Base-by-base conservation (phyloP, 2,329 filamentous ascomycete species). In the Penicillium capsulatum region DNA sequence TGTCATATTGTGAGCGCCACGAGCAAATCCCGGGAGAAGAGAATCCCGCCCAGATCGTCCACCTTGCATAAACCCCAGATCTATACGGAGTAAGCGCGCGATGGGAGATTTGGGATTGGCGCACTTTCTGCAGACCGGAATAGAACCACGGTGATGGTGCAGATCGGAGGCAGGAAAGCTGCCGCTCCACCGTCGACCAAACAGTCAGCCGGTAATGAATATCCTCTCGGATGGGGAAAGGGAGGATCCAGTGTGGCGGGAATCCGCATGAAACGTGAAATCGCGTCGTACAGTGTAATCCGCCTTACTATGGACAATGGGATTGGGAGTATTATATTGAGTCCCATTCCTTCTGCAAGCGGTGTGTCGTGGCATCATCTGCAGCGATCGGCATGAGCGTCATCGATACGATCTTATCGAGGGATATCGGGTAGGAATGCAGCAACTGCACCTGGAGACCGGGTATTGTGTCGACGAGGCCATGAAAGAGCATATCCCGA, bases 331-430 rank as follows among this genome's bases (percentile, higher is more conserved):
- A 50, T 52, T 47, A 52, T 47, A 47, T 48, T 24, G n/a, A n/a
- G n/a, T n/a, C n/a, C n/a, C n/a, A n/a, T n/a, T n/a, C n/a, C n/a
- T n/a, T 41, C 39, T 46, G 47, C 49, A 48, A 53, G 50, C 50
- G 50, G 48, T 53, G 50, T 47, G 44, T 42, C 44, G 50, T 47
- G 47, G 42, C 42, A 50, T 50, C 40, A 42, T 44, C 15, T 28
- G 31, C 31, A 30, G 24, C 32, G 40, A 47, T 43, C 41, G 36
- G 26, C 45, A 39, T 11, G 17, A 19, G 10, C 40, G 30, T 37
- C 31, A 38, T 45, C 31, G 38, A 41, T 20, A 14, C 27, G 24
- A 34, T 40, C 26, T 34, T 24, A 40, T 40, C 31, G 34, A 13
- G 35, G 20, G 22, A 14, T 22, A 31, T 32, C 26, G 13, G 4